Conservation (phyloP, 176 grass and related monocot genomes). For the Oryza punctata region DNA sequence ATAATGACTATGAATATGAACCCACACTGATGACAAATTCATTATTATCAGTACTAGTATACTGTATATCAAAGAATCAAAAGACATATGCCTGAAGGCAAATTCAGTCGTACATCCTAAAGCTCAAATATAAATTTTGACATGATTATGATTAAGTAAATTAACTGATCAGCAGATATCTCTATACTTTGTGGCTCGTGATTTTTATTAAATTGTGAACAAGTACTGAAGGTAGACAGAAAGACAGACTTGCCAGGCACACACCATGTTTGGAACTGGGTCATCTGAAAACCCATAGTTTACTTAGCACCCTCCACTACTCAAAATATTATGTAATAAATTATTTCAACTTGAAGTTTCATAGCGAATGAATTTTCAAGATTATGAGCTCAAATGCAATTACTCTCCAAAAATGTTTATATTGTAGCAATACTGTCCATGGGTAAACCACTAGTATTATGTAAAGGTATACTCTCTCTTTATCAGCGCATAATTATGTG, state of each 20-base stretch:
- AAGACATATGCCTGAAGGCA: background rate
- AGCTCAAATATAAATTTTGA: background rate
- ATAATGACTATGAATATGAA: background rate
- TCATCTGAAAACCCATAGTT: background rate
- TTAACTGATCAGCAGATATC: background rate
- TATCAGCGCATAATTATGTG: background rate
- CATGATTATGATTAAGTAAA: background rate
- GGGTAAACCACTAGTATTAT: background rate
- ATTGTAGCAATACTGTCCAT: background rate
- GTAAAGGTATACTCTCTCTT: background rate
- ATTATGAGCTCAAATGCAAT: background rate
- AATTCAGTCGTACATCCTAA: background rate
- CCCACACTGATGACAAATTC: background rate
- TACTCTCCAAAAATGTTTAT: background rate
- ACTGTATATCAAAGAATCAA: constrained; percentile 1
- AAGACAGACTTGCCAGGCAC: background rate
- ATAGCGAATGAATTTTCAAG: background rate
- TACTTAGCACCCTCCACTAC: background rate
- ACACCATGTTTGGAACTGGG: background rate
- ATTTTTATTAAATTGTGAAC: constrained; percentile 6
- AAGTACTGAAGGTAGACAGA: background rate
- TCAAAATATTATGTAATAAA: background rate
- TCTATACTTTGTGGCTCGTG: background rate
- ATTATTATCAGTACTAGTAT: background rate
- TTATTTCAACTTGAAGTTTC: background rate